Base-by-base conservation (phyloP, 2,329 filamentous ascomycete genomes). In the Aspergillus pseudonomiae region DNA sequence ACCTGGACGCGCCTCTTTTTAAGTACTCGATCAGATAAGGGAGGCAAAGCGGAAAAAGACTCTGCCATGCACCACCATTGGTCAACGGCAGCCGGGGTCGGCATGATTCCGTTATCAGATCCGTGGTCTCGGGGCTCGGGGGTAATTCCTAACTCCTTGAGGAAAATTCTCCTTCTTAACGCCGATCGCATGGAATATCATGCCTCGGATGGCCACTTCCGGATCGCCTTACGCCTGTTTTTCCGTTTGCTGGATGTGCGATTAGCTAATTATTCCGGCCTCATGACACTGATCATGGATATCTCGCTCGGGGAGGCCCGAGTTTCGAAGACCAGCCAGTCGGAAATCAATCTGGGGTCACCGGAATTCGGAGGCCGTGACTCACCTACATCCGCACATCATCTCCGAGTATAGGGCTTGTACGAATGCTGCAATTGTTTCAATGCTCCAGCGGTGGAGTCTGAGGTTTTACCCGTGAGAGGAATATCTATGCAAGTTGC, bases 11-110 rank as follows among this genome's bases (percentile, higher is more conserved):
- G 28, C 30, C 50, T 54, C 52, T 53, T 24, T 14, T 36, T 36
- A 34, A 36, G 19, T 54, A 54, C n/a, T 54, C n/a, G 30, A 54
- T 54, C 52, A 54, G 52, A 54, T 54, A 54, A 54, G 30, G 12
- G 28, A 34, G 10, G 19, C n/a, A 32, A 19, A 28, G 52, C 52
- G 52, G 52, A 34, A 54, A 54, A 54, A 54, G 28, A 54, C 52
- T 54, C 30, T 54, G 52, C 52, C 52, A 30, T 36, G 10, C 19
- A 3, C 10, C 19, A 14, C 21, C 14, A 54, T 54, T 54, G 52
- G 52, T 26, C 6, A 19, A 14, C 19, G 19, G 12, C 52, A 36
- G 19, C 21, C 21, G 19, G n/a, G 16, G 30, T 54, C 52, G 30
- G 19, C 19, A 19, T 21, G 11, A 3, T 16, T 6, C 19, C 52